These are phyloP conservation scores for Paramecium caudatum DNA, from an alignment of 73 alveolate species.

Conservation along the genomic window DNA sequence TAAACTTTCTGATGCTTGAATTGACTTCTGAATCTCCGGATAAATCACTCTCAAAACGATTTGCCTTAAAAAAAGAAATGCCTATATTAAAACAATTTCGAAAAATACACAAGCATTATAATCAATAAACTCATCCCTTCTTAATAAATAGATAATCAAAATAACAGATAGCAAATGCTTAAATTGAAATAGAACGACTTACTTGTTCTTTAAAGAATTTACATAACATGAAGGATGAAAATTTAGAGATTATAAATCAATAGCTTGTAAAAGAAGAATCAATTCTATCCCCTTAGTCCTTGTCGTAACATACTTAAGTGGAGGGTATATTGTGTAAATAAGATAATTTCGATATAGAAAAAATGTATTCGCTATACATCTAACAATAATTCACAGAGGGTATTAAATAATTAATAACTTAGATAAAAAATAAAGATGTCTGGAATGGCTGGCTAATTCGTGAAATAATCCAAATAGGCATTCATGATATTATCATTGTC, in stretches of 20 bases:
- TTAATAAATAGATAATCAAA: neutral
- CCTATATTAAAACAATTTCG: slow-evolving; percentile 2
- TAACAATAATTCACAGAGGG: slow-evolving; percentile 30
- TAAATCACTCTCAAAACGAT: slow-evolving; percentile 24
- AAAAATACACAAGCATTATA: slow-evolving; percentile 40
- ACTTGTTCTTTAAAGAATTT: slow-evolving; percentile 1
- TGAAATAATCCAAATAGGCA: too few relatives aligned
- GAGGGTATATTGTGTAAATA: too few relatives aligned
- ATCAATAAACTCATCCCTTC: slow-evolving; percentile 3
- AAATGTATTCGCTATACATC: too few relatives aligned
- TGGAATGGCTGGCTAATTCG: slow-evolving; percentile 27
- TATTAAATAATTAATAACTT: neutral
- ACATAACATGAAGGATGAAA: too few relatives aligned
- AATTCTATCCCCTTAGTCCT: too few relatives aligned
- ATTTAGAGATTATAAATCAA: too few relatives aligned
- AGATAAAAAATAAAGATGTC: slow-evolving; percentile 49
- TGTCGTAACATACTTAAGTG: too few relatives aligned
- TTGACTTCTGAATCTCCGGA: slow-evolving; percentile 50
- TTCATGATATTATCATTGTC: too few relatives aligned
- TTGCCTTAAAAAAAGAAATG: slow-evolving; percentile 50
- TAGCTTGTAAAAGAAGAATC: too few relatives aligned
- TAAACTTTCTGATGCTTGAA: slow-evolving; percentile 16
- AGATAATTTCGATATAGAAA: too few relatives aligned
- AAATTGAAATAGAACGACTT: slow-evolving; percentile 41
- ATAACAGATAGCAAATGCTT: neutral